Evolutionary conservation across 371 early-diverging fungal genomes (phyloP), one percentile per base, ranked within the genome.

Genomic region (Circinella umbellata): DNA sequence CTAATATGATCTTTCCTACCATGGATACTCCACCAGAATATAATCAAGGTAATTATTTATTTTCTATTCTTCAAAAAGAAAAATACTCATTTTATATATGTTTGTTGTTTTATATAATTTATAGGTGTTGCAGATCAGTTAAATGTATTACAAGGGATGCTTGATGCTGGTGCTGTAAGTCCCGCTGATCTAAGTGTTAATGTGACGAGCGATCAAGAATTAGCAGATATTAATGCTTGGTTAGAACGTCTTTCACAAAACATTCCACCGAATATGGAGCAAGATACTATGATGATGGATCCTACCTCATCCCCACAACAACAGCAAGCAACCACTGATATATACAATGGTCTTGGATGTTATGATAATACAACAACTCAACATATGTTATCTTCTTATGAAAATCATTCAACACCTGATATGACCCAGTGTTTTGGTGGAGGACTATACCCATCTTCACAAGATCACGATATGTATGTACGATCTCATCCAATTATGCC

Each of bases 221-320:
- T 82, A 10, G 73, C 76, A 0, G 78, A 78, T 6, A 73, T 80
- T 38, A 80, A 71, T 37, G 76, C 77, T 37, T 85, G 82, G 85
- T 8, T 76, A 6, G 69, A 70, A 11, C 72, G 68, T 27, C 61
- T 72, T n/a, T 48, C 60, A 10, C 47, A 67, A 7, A 64, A 55
- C 14, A 64, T 68, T 51, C 48, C 53, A 17, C 65, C 57, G 6
- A 34, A 6, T 7, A n/a, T 11, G 42, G 42, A 42, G 1, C 42
- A 64, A 15, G 53, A 64, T 38, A 15, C 65, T 36, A 64, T 64
- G 51, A 64, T 64, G 65, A n/a, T 53, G 38, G 65, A 64, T 64
- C 6, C n/a, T 47, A 61, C 38, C 38, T 27, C 11, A 42, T 13
- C 42, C 27, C 20, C 49, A 47, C 42, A 11, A 34, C 48, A 3